Percentiles rank a stretch among this genome's conserved stretches.
Evolutionary conservation across 257 asterid species (phyloP).

Genomic region (Nicotiana tomentosiformis): DNA sequence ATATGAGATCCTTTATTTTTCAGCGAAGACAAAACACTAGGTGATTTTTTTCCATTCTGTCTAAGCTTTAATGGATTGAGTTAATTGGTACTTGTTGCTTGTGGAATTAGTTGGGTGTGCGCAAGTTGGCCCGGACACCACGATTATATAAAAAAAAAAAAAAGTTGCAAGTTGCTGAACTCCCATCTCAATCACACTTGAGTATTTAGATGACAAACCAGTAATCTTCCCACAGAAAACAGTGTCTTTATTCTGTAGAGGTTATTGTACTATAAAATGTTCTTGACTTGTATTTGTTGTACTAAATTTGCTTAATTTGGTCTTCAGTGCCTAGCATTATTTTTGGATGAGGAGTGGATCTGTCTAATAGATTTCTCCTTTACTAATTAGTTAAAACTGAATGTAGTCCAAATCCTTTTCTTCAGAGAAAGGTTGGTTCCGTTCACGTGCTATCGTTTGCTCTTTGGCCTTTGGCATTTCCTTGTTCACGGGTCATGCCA

Average conservation of each 20-base stretch:
- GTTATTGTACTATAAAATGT: neutral
- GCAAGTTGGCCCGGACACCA: too few species aligned
- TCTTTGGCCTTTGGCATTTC: neutral
- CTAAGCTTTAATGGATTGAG: too few species aligned
- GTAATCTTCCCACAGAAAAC: neutral
- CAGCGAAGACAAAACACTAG: too few species aligned
- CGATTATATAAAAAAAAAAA: too few species aligned
- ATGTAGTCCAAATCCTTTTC: neutral
- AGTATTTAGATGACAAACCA: neutral
- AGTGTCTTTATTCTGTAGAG: too few species aligned
- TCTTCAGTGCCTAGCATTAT: too few species aligned
- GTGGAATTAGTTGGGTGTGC: too few species aligned
- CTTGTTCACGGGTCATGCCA: constrained; percentile 14
- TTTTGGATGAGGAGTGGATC: too few species aligned
- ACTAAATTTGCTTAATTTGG: neutral
- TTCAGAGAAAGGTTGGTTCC: neutral
- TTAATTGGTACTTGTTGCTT: too few species aligned
- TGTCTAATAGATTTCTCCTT: neutral
- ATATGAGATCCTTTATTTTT: too few species aligned
- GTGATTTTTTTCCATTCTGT: too few species aligned
- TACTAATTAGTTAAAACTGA: neutral
- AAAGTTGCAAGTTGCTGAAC: neutral
- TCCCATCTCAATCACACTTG: neutral
- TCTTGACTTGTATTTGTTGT: neutral
- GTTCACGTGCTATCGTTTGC: neutral